phyloP scores from a whole-genome alignment of 495 filamentous ascomycete species.

The Pseudomonodictys pantanalensis region DNA sequence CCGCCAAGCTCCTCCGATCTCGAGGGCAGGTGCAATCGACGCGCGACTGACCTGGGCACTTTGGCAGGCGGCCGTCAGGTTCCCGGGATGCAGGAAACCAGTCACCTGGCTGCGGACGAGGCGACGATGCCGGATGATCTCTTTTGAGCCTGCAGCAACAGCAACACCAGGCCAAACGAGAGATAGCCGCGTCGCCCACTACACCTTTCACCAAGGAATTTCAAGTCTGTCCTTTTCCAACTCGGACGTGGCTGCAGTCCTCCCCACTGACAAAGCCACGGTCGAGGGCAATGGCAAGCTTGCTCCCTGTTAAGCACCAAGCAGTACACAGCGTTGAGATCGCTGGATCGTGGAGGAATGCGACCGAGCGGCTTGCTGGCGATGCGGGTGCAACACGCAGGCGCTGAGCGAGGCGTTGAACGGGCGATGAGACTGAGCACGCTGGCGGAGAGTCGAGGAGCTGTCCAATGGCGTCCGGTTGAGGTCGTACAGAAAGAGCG shows the following conservation, averaged over 20 bases:
- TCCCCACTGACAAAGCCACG: neutral
- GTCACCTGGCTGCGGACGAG: neutral
- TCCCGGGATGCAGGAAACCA: neutral
- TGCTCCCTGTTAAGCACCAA: neutral
- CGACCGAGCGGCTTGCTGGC: slow-evolving; percentile 2
- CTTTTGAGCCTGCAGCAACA: slow-evolving; percentile 20
- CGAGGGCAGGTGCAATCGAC: slow-evolving; percentile 2
- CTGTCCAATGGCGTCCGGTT: slow-evolving; percentile 5
- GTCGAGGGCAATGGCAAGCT: slow-evolving; percentile 4
- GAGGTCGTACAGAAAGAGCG: slow-evolving; percentile 15
- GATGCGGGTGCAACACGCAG: slow-evolving; percentile 8
- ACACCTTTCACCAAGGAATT: slow-evolving; percentile 11
- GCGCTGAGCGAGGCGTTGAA: neutral
- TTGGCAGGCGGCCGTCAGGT: neutral
- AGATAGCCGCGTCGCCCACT: slow-evolving; percentile 22
- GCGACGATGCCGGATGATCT: neutral
- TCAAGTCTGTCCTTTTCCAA: slow-evolving; percentile 7
- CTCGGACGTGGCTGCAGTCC: slow-evolving; percentile 31
- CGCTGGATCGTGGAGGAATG: slow-evolving; percentile 16
- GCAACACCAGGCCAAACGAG: slow-evolving; percentile 28
- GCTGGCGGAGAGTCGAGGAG: too few species aligned
- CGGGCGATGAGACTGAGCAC: too few species aligned
- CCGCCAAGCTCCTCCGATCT: slow-evolving; percentile 22
- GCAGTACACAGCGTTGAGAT: slow-evolving; percentile 15
- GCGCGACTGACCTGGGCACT: neutral